These are phyloP conservation scores for Erodium texanum DNA, from an alignment of 441 rosid species.

Conservation along the genomic window DNA sequence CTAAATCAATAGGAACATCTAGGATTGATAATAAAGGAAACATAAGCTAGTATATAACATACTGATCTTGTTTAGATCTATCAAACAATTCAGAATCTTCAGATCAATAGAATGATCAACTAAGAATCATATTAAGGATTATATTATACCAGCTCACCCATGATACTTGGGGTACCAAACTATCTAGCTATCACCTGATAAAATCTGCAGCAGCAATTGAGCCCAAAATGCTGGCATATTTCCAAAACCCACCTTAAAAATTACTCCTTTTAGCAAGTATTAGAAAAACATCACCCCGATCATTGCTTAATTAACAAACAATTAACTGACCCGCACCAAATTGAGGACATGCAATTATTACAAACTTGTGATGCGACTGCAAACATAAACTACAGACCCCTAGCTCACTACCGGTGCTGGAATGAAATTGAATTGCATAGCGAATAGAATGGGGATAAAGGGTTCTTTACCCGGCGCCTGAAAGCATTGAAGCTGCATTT, in stretches of 20 bases:
- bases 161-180: not conserved
- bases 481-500: slow-evolving; percentile 73
- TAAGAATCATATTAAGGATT: not conserved
- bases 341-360: too few species aligned
- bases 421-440: slow-evolving; percentile 8
- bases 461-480: slow-evolving; percentile 46
- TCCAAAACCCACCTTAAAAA: not conserved
- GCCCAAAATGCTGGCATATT: too few species aligned
- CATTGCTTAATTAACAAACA: not conserved
- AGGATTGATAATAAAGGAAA: too few species aligned
- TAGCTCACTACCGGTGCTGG: not conserved
- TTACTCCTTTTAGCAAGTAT: not conserved
- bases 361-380: too few species aligned
- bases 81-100: not conserved
- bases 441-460: slow-evolving; percentile 5
- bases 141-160: not conserved
- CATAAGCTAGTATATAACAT: not conserved
- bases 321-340: not conserved
- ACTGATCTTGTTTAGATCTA: not conserved
- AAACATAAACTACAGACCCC: too few species aligned
- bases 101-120: not conserved
- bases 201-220: too few species aligned
- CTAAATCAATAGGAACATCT: too few species aligned
- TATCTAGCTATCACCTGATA: not conserved
- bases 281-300: not conserved